Conservation (phyloP, 345 rosid genomes). For the Ailanthus altissimus region DNA sequence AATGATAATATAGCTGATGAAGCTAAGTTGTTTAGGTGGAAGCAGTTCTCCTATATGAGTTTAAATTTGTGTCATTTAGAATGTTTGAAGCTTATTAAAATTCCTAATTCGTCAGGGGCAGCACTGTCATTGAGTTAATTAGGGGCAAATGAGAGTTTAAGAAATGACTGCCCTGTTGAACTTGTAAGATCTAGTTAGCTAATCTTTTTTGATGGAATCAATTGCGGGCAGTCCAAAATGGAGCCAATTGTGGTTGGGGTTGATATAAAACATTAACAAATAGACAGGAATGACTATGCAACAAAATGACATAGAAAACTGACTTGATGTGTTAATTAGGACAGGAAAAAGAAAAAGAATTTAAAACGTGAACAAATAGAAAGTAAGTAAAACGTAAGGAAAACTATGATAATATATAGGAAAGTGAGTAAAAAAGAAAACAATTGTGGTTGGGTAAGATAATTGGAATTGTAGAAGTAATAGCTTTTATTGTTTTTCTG, state of each 20-base stretch:
- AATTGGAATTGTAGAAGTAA: not conserved
- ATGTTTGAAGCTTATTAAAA: not conserved
- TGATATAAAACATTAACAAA: slow-evolving; percentile 1
- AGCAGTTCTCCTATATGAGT: not conserved
- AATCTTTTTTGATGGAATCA: not conserved
- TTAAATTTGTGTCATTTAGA: not conserved
- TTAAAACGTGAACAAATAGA: slow-evolving; percentile 16
- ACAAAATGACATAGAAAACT: slow-evolving; percentile 6
- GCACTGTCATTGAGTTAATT: not conserved
- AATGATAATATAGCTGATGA: not conserved
- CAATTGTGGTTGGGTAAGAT: not conserved
- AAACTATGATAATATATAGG: not conserved
- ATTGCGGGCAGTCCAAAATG: not conserved
- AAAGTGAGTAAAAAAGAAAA: slow-evolving; percentile 8
- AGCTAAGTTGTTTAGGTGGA: not conserved
- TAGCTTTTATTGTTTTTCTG: not conserved
- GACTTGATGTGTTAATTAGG: slow-evolving; percentile 11
- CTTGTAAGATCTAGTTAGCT: not conserved
- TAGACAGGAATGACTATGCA: not conserved
- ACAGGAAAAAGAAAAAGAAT: slow-evolving; percentile 16
- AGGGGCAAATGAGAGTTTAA: not conserved
- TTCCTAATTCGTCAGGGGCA: not conserved
- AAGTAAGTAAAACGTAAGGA: not conserved
- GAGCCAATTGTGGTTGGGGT: not conserved
- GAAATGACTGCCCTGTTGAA: not conserved